Base-by-base conservation (phyloP, 2,329 filamentous ascomycete species). In the Aspergillus terreus region DNA sequence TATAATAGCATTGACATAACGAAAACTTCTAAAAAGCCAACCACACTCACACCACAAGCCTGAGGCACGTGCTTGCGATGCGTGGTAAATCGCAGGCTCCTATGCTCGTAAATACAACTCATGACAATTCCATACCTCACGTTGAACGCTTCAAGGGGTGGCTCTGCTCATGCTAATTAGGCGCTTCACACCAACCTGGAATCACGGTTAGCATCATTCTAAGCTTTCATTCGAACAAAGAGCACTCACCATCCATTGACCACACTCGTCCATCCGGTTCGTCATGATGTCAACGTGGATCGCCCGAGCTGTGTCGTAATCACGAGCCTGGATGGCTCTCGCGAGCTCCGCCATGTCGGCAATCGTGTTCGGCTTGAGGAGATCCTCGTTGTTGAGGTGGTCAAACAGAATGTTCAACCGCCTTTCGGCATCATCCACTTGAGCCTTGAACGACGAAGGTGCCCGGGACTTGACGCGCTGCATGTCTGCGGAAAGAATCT, bases 381-480 rank as follows among this genome's bases (percentile, higher is more conserved):
- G 78, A 65, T 97, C 92, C 65, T 92, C 88, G 60, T 97, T 97
- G 79, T 97, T 99, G 44, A 99, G 79, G 70, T 96, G 91, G 67
- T 99, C 92, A 69, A 96, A 97, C n/a, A 99, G 78, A 46, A 96
- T 85, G 63, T 88, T 89, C 53, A 99, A 80, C 25, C 94, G 85
- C 75, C 96, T 96, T 69, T 96, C 90, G 2, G 92, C 94, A 68
- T 97, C 94, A 63, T 90, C 88, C 17, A 99, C 91, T 69, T 97
- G 92, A 12, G 85, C 81, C 57, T 89, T 86, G 75, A 94, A 96
- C 14, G 86, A 85, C n/a, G 86, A 78, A 15, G 94, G 94, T 0
- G 94, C 94, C 60, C 90, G 87, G 30, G 85, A 76, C 53, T 92
- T 92, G 50, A 99, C 88, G 32, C 91, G 88, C 63, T 92, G 86